Evolutionary conservation across 305 asterid genomes (phyloP).

Genomic region (Ilex paraguariensis): DNA sequence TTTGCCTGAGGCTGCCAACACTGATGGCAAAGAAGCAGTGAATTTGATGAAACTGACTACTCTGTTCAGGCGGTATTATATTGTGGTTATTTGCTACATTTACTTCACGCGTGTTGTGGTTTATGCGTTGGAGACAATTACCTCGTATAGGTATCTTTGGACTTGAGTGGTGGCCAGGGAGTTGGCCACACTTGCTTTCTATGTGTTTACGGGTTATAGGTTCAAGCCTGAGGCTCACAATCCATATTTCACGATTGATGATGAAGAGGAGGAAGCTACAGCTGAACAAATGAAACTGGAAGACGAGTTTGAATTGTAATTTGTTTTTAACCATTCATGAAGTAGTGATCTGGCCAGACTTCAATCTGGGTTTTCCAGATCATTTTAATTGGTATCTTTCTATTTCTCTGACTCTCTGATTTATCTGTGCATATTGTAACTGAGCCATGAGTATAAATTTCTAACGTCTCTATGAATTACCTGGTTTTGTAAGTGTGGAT

Average conservation of each 20-base stretch:
- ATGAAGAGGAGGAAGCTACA: slow-evolving; percentile 91
- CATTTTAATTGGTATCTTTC: no score
- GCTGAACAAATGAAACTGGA: slow-evolving; percentile 80
- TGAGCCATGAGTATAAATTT: no score
- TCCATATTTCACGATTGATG: slow-evolving; percentile 78
- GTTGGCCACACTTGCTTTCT: slow-evolving; percentile 40
- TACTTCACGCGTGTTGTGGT: slow-evolving; percentile 44
- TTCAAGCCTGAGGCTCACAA: slow-evolving; percentile 88
- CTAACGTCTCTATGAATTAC: no score
- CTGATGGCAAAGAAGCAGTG: slow-evolving; percentile 46
- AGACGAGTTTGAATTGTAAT: slow-evolving; percentile 82
- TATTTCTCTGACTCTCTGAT: no score
- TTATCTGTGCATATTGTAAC: no score
- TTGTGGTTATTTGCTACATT: slow-evolving; percentile 41
- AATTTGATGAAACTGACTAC: slow-evolving; percentile 37
- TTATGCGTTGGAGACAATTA: slow-evolving; percentile 40
- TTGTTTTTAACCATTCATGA: background rate
- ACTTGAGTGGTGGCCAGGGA: slow-evolving; percentile 40
- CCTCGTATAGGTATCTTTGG: slow-evolving; percentile 39
- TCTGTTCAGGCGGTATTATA: slow-evolving; percentile 36
- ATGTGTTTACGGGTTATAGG: slow-evolving; percentile 38
- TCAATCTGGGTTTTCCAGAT: no score
- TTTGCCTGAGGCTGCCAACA: slow-evolving; percentile 37
- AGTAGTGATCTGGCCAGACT: no score
- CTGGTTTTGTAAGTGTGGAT: no score